Evolutionary conservation across 495 filamentous ascomycete species (phyloP).

Genomic region (Polyplosphaeria fusca): DNA sequence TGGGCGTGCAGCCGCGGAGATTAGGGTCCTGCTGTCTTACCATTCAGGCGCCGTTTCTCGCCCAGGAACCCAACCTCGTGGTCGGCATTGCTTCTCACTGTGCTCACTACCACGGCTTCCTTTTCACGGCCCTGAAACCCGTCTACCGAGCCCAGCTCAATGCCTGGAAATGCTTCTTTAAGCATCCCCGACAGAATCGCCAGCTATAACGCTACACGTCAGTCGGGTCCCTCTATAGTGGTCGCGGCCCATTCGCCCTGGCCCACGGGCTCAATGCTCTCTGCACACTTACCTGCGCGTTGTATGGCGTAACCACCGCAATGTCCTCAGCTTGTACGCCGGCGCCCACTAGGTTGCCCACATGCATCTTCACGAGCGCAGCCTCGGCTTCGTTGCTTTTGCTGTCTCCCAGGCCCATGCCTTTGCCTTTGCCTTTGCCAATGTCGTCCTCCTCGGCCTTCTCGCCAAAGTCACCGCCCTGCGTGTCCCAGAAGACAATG

Average conservation of each 20-base stretch:
- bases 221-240: conserved; percentile 5
- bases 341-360: conserved; percentile 67
- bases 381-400: conserved; percentile 95
- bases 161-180: conserved; percentile 72
- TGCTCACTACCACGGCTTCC: conserved; percentile 85
- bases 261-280: too few relatives aligned
- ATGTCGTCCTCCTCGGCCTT: conserved; percentile 51
- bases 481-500: conserved; percentile 91
- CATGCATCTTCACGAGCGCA: conserved; percentile 71
- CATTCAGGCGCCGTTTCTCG: conserved; percentile 91
- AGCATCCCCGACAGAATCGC: conserved; percentile 69
- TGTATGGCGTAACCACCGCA: conserved; percentile 93
- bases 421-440: conserved; percentile 47
- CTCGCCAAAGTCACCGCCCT: conserved; percentile 86
- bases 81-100: conserved; percentile 84
- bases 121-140: conserved; percentile 98
- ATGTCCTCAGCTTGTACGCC: conserved; percentile 79
- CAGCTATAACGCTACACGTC: conserved; percentile 47
- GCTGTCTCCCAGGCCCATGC: conserved; percentile 68
- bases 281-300: conserved; percentile 79
- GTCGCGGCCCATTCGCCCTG: too few relatives aligned
- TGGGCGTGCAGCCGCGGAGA: conserved; percentile 5
- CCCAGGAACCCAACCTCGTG: conserved; percentile 89
- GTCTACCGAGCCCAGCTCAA: conserved; percentile 93
- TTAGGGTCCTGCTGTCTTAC: conserved; percentile 46